phyloP scores from a whole-genome alignment of 495 filamentous ascomycete genomes.

The Saxophila tyrrhenica region DNA sequence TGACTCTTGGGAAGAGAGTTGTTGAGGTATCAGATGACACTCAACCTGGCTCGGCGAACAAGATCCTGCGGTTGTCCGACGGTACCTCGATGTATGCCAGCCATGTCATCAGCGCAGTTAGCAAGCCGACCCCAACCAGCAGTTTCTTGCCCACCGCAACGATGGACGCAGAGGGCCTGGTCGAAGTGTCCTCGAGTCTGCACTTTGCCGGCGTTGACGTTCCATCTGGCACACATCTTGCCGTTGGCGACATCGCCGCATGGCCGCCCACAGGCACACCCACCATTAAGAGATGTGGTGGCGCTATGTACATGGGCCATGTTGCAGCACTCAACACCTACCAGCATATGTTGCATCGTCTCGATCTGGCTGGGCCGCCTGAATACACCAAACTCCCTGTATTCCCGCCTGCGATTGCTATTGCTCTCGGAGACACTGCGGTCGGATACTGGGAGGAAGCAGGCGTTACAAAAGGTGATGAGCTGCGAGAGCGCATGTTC shows the following conservation, averaged over 20 bases:
- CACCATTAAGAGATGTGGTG: background rate
- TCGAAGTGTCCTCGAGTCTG: background rate
- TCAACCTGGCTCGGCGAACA: background rate
- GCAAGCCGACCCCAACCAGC: background rate
- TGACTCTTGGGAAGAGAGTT: background rate
- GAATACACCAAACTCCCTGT: background rate
- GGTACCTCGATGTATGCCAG: background rate
- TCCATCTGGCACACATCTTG: background rate
- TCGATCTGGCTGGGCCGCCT: background rate
- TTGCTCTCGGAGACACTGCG: background rate
- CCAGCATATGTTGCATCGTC: background rate
- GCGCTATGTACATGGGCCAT: conserved; percentile 1
- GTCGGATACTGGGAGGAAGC: background rate
- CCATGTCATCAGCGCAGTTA: background rate
- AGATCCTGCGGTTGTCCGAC: background rate
- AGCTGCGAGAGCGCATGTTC: background rate
- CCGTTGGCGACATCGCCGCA: background rate
- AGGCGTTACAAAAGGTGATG: background rate
- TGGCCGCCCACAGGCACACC: background rate
- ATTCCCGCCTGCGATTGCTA: background rate
- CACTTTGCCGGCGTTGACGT: background rate
- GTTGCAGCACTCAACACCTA: background rate
- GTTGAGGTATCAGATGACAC: background rate
- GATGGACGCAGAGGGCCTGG: background rate
- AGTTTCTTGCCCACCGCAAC: background rate